Percentiles rank a stretch among this genome's conserved stretches.
Conservation (phyloP, 768 basidiomycete genomes). For the Podaxis sp. region DNA sequence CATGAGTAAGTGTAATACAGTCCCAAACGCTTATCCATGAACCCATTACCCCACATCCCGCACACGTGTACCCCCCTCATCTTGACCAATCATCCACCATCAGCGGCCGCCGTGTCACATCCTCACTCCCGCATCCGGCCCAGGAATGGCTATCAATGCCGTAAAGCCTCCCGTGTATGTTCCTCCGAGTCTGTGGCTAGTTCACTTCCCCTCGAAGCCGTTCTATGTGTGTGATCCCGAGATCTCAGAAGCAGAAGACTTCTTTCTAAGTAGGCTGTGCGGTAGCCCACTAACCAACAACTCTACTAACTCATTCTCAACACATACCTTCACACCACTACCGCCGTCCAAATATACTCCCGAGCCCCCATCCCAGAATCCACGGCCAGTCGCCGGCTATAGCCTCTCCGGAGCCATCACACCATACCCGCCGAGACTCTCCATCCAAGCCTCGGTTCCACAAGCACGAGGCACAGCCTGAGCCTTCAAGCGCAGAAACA, state of each 20-base stretch:
- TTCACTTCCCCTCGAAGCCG: not conserved
- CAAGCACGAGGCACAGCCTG: not conserved
- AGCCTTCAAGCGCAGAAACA: not conserved
- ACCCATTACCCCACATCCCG: not conserved
- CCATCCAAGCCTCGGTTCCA: not conserved
- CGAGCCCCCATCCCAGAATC: not conserved
- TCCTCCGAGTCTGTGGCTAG: conserved; percentile 2
- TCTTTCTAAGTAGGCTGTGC: not conserved
- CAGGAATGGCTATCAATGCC: not conserved
- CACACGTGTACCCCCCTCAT: not conserved
- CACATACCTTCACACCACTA: not conserved
- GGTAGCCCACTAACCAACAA: too few species aligned
- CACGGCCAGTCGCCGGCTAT: not conserved
- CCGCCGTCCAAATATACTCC: not conserved
- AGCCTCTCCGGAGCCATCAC: not conserved
- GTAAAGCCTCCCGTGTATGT: not conserved
- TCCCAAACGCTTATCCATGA: not conserved
- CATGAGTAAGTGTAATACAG: not conserved
- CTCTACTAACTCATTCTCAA: too few species aligned
- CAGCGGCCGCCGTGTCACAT: conserved; percentile 7
- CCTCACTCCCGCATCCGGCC: not conserved
- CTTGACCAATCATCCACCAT: conserved; percentile 15
- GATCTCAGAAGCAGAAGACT: conserved; percentile 2
- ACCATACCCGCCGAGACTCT: not conserved
- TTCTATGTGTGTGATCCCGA: conserved; percentile 6